These are phyloP conservation scores for Fusarium chuoi DNA, from an alignment of 2,329 filamentous ascomycete genomes.

Conservation along the genomic window DNA sequence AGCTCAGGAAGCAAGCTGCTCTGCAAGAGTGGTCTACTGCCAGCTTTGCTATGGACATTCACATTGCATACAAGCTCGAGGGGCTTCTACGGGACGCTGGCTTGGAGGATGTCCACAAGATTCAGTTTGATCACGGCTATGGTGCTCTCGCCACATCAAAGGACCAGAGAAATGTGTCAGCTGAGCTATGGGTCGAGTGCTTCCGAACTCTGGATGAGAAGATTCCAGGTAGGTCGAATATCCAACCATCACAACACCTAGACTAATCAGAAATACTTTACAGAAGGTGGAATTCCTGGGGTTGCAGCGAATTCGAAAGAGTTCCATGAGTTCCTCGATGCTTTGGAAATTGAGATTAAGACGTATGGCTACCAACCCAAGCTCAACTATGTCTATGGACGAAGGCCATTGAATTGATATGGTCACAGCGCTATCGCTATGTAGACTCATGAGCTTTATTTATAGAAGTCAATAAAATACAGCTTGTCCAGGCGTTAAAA, in stretches of 20 bases:
- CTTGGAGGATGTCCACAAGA: neutral
- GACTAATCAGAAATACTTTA: neutral
- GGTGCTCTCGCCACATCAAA: neutral
- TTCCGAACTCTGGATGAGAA: neutral
- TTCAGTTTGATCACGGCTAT: neutral
- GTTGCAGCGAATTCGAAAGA: neutral
- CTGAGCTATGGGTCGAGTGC: neutral
- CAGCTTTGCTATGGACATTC: neutral
- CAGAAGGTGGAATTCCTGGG: neutral
- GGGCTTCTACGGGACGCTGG: neutral
- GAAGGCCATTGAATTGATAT: neutral
- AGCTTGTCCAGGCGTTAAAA: no score
- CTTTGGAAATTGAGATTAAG: neutral
- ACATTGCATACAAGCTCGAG: neutral
- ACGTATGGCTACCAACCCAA: neutral
- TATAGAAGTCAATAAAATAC: accelerated
- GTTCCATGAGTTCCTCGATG: neutral
- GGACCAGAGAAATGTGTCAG: neutral
- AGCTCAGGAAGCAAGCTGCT: neutral
- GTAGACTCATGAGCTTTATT: accelerated
- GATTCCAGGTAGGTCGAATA: neutral
- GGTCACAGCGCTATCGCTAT: no score
- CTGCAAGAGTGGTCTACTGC: neutral
- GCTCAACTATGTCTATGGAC: neutral
- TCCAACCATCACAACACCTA: accelerated